phyloP scores from a whole-genome alignment of 352 stramenopile genomes.

The Phytophthora capsici region DNA sequence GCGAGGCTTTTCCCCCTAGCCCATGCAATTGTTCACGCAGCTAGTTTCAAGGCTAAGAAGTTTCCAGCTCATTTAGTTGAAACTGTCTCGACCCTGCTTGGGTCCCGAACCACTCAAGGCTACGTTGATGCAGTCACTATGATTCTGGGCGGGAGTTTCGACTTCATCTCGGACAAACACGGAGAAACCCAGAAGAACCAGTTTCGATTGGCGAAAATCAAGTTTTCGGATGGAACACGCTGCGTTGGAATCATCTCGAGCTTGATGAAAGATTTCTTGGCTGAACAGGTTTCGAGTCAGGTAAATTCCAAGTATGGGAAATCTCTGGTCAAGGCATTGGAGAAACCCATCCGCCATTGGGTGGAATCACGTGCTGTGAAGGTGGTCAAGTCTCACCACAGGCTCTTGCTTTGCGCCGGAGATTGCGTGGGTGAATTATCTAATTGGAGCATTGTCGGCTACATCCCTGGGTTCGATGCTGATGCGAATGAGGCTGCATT shows the following conservation, averaged over 20 bases:
- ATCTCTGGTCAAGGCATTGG: not conserved
- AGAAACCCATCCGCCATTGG: not conserved
- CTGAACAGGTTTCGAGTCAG: too few species aligned
- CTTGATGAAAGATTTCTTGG: too few species aligned
- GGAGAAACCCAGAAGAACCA: not conserved
- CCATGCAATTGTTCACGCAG: not conserved
- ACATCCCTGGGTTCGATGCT: not conserved
- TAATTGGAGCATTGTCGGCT: not conserved
- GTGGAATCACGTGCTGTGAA: not conserved
- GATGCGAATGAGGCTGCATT: not conserved
- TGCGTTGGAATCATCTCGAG: not conserved
- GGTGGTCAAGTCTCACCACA: not conserved
- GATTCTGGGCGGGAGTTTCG: not conserved
- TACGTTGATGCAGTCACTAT: not conserved
- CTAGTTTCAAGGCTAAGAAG: not conserved
- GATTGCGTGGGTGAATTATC: not conserved
- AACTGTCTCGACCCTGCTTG: not conserved
- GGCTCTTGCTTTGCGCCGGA: not conserved
- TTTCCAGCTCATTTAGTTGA: not conserved
- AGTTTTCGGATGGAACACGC: not conserved
- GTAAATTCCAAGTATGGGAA: too few species aligned
- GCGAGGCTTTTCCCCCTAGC: not conserved
- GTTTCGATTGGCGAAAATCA: not conserved
- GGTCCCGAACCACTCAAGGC: not conserved
- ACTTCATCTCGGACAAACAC: not conserved